Evolutionary conservation across 2,329 filamentous ascomycete genomes (phyloP).

Genomic region (Fusarium veterinarium): DNA sequence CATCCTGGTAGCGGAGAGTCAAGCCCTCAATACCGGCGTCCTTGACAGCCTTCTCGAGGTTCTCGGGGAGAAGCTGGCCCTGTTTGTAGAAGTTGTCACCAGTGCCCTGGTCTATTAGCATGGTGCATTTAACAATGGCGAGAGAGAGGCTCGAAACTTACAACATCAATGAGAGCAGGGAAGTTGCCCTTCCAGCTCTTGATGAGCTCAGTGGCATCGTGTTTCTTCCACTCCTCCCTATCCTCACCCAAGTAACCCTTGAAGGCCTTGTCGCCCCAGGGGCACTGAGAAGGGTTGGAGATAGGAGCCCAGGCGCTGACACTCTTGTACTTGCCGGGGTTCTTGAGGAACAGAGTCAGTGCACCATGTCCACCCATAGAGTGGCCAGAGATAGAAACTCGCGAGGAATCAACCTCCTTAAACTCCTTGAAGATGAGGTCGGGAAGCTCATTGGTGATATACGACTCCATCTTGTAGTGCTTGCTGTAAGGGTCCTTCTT

Average conservation of each 20-base stretch:
- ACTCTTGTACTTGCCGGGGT: constrained; percentile 89
- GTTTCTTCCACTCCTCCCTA: constrained; percentile 81
- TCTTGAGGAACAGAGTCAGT: constrained; percentile 89
- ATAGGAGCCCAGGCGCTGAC: constrained; percentile 94
- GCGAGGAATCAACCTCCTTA: constrained; percentile 72
- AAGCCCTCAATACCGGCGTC: constrained; percentile 79
- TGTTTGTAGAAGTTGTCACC: constrained; percentile 98
- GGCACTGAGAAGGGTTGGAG: constrained; percentile 83
- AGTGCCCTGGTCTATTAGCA: constrained; percentile 70
- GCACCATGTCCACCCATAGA: constrained; percentile 98
- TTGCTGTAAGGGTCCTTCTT: constrained; percentile 77
- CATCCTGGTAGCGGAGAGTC: constrained; percentile 83
- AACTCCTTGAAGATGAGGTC: constrained; percentile 78
- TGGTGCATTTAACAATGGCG: background rate
- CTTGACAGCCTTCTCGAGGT: constrained; percentile 83
- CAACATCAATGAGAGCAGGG: constrained; percentile 87
- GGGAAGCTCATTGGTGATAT: constrained; percentile 91
- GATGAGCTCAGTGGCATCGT: constrained; percentile 92
- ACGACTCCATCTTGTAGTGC: constrained; percentile 95
- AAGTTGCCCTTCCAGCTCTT: constrained; percentile 77
- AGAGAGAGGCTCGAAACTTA: constrained; percentile 56
- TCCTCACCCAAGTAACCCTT: constrained; percentile 86
- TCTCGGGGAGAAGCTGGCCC: constrained; percentile 91
- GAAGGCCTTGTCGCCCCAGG: constrained; percentile 98
- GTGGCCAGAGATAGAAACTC: constrained; percentile 90